Conservation (phyloP, 768 basidiomycete genomes). For the Boletus sp. region DNA sequence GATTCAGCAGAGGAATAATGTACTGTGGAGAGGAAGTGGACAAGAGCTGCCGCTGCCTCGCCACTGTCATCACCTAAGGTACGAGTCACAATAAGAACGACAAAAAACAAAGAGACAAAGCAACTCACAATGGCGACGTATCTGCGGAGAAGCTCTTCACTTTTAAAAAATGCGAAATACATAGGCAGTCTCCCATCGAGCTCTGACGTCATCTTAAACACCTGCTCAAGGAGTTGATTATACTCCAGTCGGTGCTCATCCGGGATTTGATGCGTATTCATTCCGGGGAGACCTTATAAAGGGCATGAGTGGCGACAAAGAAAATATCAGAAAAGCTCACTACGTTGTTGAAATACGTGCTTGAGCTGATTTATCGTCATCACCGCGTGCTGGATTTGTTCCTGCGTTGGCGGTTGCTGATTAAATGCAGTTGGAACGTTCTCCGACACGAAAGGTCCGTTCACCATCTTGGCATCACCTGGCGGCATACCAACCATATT, state of each 20-base stretch:
- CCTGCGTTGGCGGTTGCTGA: conserved; percentile 26
- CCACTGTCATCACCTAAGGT: conserved; percentile 43
- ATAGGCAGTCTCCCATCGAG: conserved; percentile 51
- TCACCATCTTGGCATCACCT: conserved; percentile 20
- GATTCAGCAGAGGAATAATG: conserved; percentile 34
- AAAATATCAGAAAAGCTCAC: conserved; percentile 19
- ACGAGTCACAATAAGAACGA: conserved; percentile 9
- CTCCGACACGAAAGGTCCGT: conserved; percentile 8
- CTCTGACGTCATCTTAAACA: conserved; percentile 44
- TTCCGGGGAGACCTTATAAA: conserved; percentile 35
- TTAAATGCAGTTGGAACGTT: not conserved
- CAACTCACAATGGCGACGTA: conserved; percentile 53
- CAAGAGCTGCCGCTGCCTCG: conserved; percentile 32
- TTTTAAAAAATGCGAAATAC: conserved; percentile 45
- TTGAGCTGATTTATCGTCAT: conserved; percentile 34
- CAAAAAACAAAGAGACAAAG: conserved; percentile 12
- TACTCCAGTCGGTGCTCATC: conserved; percentile 56
- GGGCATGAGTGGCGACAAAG: conserved; percentile 11
- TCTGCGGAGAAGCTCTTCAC: conserved; percentile 48
- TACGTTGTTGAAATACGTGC: conserved; percentile 33
- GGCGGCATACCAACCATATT: conserved; percentile 8
- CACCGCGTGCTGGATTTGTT: conserved; percentile 33
- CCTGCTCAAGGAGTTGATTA: conserved; percentile 46
- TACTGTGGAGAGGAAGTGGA: conserved; percentile 28
- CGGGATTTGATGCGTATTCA: conserved; percentile 41